Conservation (phyloP, 306 rosid genomes). For the Arachis hypogaea region DNA sequence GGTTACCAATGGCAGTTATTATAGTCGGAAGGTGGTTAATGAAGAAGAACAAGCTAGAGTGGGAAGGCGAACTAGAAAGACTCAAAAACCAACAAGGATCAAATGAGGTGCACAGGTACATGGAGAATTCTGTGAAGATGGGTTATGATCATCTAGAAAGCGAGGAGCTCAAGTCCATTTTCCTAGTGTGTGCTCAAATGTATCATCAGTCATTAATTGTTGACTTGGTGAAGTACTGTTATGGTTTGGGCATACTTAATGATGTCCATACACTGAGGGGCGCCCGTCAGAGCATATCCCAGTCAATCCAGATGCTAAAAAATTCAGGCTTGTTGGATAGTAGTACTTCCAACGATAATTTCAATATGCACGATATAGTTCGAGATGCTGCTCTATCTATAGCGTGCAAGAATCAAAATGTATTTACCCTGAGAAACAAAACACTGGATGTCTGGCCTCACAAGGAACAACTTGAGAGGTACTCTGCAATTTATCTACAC, state of each 20-base stretch:
- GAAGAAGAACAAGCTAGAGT: neutral
- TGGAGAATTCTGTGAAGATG: neutral
- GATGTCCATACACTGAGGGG: neutral
- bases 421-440: neutral
- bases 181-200: conserved; percentile 28
- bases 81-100: neutral
- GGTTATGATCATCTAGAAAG: conserved; percentile 28
- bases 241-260: conserved; percentile 25
- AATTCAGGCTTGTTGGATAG: neutral
- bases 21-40: neutral
- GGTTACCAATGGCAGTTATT: conserved; percentile 14
- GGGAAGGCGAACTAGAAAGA: neutral
- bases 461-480: neutral
- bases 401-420: neutral
- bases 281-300: neutral
- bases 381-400: neutral
- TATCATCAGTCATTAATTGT: neutral
- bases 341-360: neutral
- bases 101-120: neutral
- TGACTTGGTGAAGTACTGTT: conserved; percentile 10
- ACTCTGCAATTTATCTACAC: neutral
- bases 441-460: conserved; percentile 18
- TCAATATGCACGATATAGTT: conserved; percentile 14
- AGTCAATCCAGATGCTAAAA: neutral
- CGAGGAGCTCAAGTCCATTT: conserved; percentile 1